Percentiles rank a stretch among this genome's conserved stretches.
Conservation (phyloP, 495 filamentous ascomycete genomes). For the Saxophila tyrrhenica region DNA sequence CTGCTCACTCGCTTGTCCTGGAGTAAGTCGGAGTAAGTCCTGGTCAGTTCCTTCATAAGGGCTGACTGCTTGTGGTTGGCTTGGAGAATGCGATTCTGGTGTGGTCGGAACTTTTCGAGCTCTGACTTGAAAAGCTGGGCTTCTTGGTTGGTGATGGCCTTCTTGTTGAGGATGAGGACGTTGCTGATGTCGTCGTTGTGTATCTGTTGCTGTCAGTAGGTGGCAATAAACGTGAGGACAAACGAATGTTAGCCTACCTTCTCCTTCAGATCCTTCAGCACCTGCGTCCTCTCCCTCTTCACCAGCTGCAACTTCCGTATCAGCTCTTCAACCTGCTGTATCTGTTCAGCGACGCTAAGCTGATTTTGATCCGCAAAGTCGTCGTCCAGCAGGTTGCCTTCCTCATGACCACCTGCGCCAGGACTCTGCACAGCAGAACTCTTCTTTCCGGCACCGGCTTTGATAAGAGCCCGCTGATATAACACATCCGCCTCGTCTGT, state of each 20-base stretch:
- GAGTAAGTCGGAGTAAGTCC: conserved; percentile 73
- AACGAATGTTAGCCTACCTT: conserved; percentile 50
- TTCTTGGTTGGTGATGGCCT: conserved; percentile 80
- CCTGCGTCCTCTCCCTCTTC: conserved; percentile 79
- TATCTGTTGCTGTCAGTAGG: conserved; percentile 41
- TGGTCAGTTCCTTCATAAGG: conserved; percentile 89
- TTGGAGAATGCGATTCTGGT: conserved; percentile 82
- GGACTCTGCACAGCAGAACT: conserved; percentile 39
- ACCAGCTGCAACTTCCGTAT: conserved; percentile 84
- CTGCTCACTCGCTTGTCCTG: conserved; percentile 90
- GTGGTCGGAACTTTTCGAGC: conserved; percentile 89
- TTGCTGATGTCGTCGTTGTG: conserved; percentile 96
- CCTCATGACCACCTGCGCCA: conserved; percentile 28
- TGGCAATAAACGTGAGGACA: neutral
- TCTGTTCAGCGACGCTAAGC: conserved; percentile 77
- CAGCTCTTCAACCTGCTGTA: conserved; percentile 77
- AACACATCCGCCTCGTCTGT: conserved; percentile 79
- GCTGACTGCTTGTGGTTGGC: conserved; percentile 88
- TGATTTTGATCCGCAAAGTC: conserved; percentile 68
- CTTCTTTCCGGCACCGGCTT: conserved; percentile 48
- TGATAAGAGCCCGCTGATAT: conserved; percentile 73
- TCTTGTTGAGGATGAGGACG: conserved; percentile 93
- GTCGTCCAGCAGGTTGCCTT: conserved; percentile 77
- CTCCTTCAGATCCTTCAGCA: conserved; percentile 92
- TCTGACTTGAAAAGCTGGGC: conserved; percentile 83